A percentile compares a stretch with the other conserved stretches of the same genome.
Conservation (phyloP, 495 filamentous ascomycete species). For the Penicillium alfredii region DNA sequence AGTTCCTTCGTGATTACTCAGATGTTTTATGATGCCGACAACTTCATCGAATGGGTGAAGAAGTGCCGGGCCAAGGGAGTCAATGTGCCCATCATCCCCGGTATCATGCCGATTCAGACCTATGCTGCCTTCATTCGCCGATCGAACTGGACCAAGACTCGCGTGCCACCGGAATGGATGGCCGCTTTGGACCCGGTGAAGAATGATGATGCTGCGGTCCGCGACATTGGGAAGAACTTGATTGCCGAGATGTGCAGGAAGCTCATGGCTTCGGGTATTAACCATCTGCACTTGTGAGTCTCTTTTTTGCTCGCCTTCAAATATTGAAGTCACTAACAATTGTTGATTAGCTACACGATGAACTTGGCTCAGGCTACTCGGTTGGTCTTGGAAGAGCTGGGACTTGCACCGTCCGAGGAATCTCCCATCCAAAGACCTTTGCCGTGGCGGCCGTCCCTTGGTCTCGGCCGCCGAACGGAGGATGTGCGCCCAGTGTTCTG, state of each 20-base stretch:
- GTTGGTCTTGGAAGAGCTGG: constrained; percentile 86
- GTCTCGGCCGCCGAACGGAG: constrained; percentile 78
- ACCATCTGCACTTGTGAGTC: constrained; percentile 81
- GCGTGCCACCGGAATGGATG: constrained; percentile 75
- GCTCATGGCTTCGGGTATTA: constrained; percentile 73
- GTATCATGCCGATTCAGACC: constrained; percentile 98
- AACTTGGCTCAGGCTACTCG: constrained; percentile 92
- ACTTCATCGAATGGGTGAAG: constrained; percentile 83
- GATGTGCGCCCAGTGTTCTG: constrained; percentile 99
- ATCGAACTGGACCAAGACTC: constrained; percentile 80
- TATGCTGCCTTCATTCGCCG: constrained; percentile 87
- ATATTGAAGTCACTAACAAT: constrained; percentile 5
- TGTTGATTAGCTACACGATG: constrained; percentile 82
- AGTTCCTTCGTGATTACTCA: constrained; percentile 93
- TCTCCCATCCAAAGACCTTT: constrained; percentile 76
- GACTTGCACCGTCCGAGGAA: constrained; percentile 65
- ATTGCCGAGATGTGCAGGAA: constrained; percentile 90
- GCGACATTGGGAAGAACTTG: constrained; percentile 81
- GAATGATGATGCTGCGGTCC: constrained; percentile 89
- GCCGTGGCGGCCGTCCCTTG: constrained; percentile 93
- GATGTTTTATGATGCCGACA: constrained; percentile 99
- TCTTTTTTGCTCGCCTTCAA: neutral
- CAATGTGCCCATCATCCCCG: constrained; percentile 84
- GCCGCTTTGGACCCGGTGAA: constrained; percentile 84
- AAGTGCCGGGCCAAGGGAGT: constrained; percentile 82